A percentile compares a stretch with the other conserved stretches of the same genome.
Conservation (phyloP, 306 rosid species). For the Pterocarpus macrocarpus region DNA sequence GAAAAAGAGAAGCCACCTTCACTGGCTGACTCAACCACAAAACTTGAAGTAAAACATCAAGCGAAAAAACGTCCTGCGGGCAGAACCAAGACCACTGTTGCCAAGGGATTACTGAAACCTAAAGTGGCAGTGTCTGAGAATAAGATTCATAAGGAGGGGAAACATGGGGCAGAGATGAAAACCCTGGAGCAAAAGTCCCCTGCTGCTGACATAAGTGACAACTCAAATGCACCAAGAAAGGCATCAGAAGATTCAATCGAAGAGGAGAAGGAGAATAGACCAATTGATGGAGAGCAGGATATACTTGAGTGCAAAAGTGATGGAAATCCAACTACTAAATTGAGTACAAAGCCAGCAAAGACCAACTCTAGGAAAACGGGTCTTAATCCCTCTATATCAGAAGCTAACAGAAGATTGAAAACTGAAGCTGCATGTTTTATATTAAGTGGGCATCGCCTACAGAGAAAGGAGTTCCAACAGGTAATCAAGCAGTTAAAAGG, state of each 20-base stretch:
- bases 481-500: conserved; percentile 80
- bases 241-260: conserved; percentile 45
- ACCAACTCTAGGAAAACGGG: conserved; percentile 41
- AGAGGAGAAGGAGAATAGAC: conserved; percentile 76
- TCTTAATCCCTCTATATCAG: conserved; percentile 38
- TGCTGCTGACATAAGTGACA: conserved; percentile 53
- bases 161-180: conserved; percentile 51
- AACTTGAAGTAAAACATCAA: conserved; percentile 53
- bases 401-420: conserved; percentile 47
- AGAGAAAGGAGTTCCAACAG: conserved; percentile 84
- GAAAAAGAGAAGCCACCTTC: conserved; percentile 45
- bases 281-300: conserved; percentile 52
- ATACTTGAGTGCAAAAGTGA: conserved; percentile 34
- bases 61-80: conserved; percentile 51
- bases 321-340: conserved; percentile 49
- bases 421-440: conserved; percentile 69
- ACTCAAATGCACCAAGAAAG: conserved; percentile 34
- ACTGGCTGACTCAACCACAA: conserved; percentile 50
- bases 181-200: conserved; percentile 38
- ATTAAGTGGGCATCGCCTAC: conserved; percentile 77
- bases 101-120: conserved; percentile 39
- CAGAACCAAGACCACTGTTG: conserved; percentile 53
- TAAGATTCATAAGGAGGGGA: conserved; percentile 42
- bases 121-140: conserved; percentile 44
- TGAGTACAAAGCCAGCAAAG: conserved; percentile 45